These are phyloP conservation scores for Lathyrus aphaca DNA, from an alignment of 306 rosid genomes.

Conservation along the genomic window DNA sequence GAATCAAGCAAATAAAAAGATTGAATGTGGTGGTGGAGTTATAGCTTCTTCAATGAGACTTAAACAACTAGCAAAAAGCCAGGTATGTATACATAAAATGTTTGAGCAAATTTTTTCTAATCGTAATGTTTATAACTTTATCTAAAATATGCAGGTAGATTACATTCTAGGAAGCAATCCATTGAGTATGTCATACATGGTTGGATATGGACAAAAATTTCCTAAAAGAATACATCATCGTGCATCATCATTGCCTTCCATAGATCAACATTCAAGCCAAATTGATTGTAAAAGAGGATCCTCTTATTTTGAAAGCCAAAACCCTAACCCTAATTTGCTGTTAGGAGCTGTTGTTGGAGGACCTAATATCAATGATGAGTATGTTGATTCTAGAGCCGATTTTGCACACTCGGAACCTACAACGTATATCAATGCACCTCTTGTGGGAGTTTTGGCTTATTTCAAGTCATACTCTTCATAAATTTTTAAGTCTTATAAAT, in stretches of 20 bases:
- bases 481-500: neutral
- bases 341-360: conserved; percentile 66
- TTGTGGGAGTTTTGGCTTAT: conserved; percentile 66
- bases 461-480: conserved; percentile 46
- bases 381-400: conserved; percentile 56
- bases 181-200: conserved; percentile 67
- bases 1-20: conserved; percentile 32
- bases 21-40: conserved; percentile 43
- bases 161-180: conserved; percentile 68
- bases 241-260: conserved; percentile 55
- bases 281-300: conserved; percentile 51
- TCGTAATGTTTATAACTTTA: neutral
- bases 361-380: conserved; percentile 52
- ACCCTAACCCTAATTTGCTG: conserved; percentile 54
- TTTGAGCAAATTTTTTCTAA: neutral
- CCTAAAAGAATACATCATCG: conserved; percentile 65
- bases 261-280: conserved; percentile 20
- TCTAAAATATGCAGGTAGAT: conserved; percentile 50
- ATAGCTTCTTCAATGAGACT: conserved; percentile 44
- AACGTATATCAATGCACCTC: conserved; percentile 69
- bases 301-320: conserved; percentile 40
- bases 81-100: conserved; percentile 28
- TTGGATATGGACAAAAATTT: conserved; percentile 58
- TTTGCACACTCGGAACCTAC: conserved; percentile 62
- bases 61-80: conserved; percentile 37